Evolutionary conservation across 2,329 filamentous ascomycete species (phyloP).

Genomic region (Phaeoacremonium minimum): DNA sequence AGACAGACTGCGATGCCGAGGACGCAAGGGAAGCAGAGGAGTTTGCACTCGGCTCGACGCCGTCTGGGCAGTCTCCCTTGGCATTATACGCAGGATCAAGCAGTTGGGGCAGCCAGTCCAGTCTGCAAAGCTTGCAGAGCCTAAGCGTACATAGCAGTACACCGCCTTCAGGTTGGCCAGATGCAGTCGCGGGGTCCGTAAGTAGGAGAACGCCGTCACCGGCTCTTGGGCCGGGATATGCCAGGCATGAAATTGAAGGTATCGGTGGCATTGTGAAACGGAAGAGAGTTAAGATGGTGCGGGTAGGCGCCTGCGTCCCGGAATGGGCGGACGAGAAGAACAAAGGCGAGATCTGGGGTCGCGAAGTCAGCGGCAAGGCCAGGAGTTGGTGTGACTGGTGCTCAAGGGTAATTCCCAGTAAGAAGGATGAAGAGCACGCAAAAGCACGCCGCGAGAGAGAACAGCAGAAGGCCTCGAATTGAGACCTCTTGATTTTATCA

Average conservation of each 20-base stretch:
- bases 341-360: slow-evolving; percentile 59
- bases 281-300: slow-evolving; percentile 78
- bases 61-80: slow-evolving; percentile 2
- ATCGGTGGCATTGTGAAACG: slow-evolving; percentile 85
- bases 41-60: slow-evolving; percentile 4
- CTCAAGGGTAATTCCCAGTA: slow-evolving; percentile 64
- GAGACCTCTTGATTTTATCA: no score
- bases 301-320: slow-evolving; percentile 77
- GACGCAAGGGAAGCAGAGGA: slow-evolving; percentile 52
- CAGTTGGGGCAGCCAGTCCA: slow-evolving; percentile 10
- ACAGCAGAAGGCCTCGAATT: no score
- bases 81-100: slow-evolving; percentile 10
- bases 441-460: background rate
- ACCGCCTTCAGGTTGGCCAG: slow-evolving; percentile 20
- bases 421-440: slow-evolving; percentile 32
- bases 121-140: slow-evolving; percentile 8
- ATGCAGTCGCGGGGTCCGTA: slow-evolving; percentile 10
- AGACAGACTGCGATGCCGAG: slow-evolving; percentile 81
- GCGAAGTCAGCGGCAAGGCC: slow-evolving; percentile 64
- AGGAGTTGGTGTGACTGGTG: slow-evolving; percentile 96
- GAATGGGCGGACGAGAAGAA: slow-evolving; percentile 78
- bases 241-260: slow-evolving; percentile 84
- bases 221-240: slow-evolving; percentile 67
- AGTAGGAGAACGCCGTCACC: slow-evolving; percentile 38
- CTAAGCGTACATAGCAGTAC: no score